Base-by-base conservation (phyloP, 2,329 filamentous ascomycete genomes). In the Diaporthe sp. region DNA sequence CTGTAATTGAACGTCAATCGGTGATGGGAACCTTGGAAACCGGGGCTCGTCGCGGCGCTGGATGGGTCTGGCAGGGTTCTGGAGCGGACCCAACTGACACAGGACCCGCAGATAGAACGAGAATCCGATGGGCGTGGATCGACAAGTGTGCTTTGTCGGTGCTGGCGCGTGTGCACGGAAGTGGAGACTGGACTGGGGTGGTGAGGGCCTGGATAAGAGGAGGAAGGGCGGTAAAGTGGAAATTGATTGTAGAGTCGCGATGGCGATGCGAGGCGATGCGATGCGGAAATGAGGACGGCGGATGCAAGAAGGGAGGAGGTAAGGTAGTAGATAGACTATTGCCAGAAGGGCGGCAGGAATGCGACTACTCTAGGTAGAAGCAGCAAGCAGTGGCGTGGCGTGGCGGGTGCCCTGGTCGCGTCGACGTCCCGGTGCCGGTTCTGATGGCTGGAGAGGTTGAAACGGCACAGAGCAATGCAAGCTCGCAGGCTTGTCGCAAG, bases 71-170 rank as follows among this genome's bases (percentile, higher is more conserved):
- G 55, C 67, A 74, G 74, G 74, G 71, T 70, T 50, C 50, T 35
- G 28, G 52, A 61, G 67, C 72, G 72, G 58, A 55, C 25, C 45
- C 57, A 72, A 72, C 38, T 58, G 73, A 71, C 40, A 70, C 64
- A 68, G 33, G 73, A 68, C 66, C 75, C 73, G 69, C 73, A 61
- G 73, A 71, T 70, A 71, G 50, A 72, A 58, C 61, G 66, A 70
- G 64, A 74, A 74, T 66, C 42, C 60, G 75, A 75, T 74, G 52
- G 28, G 42, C 54, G 35, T 72, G 52, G 75, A 75, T 76, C 61
- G 68, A 55, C 45, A 40, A 72, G 55, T 64, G 42, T 55, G 38
- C 64, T 68, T 74, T 67, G 58, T 64, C 69, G 69, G 55, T 72
- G 33, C 12, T 52, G 57, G 69, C 42, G 68, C 64, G 64, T 54